These are phyloP conservation scores for Tricholoma sp. DNA, from an alignment of 768 basidiomycete genomes.

Conservation along the genomic window DNA sequence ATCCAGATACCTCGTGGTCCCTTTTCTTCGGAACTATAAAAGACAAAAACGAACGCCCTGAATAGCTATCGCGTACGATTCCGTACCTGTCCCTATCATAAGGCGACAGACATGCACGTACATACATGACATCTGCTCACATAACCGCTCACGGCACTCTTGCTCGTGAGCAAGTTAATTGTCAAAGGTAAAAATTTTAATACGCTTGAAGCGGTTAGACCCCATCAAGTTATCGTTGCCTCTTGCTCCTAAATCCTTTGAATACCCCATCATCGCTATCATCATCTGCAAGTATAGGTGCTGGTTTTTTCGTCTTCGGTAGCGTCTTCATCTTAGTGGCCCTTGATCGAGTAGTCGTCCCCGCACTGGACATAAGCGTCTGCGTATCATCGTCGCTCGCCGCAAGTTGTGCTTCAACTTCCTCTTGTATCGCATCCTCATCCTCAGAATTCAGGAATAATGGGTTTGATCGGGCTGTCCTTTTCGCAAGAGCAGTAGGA, in stretches of 20 bases:
- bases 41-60: background rate
- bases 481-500: slow-evolving; percentile 18
- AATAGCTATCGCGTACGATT: background rate
- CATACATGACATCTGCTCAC: no score
- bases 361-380: slow-evolving; percentile 24
- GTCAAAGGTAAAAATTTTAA: background rate
- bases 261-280: slow-evolving; percentile 76
- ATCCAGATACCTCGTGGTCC: background rate
- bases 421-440: slow-evolving; percentile 18
- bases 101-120: background rate
- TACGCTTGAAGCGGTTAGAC: background rate
- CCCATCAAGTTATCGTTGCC: slow-evolving; percentile 5
- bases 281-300: slow-evolving; percentile 47
- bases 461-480: slow-evolving; percentile 23
- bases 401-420: slow-evolving; percentile 19
- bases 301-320: slow-evolving; percentile 25
- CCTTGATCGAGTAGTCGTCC: slow-evolving; percentile 13
- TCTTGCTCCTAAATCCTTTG: slow-evolving; percentile 47
- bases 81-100: background rate
- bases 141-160: no score
- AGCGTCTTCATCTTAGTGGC: slow-evolving; percentile 19
- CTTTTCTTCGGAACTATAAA: no score
- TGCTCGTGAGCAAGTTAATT: background rate
- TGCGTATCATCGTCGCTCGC: slow-evolving; percentile 16
- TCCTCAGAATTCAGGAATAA: slow-evolving; percentile 50